A percentile compares a stretch with the other conserved stretches of the same genome.
Evolutionary conservation across 768 basidiomycete species (phyloP).

Genomic region (Mycena amicta): DNA sequence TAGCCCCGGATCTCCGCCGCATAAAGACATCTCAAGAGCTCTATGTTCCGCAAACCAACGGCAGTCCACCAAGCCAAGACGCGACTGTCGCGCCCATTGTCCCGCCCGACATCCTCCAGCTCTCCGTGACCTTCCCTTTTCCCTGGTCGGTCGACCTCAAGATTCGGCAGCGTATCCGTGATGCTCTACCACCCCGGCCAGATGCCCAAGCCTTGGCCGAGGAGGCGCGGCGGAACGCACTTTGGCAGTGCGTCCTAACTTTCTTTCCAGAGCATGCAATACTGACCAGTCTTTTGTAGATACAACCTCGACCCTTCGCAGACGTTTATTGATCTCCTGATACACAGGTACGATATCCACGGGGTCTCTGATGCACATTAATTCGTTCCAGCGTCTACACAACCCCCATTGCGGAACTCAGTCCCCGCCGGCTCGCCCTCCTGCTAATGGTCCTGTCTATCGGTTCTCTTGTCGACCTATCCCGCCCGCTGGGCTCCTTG

Average conservation of each 20-base stretch:
- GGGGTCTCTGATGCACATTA: too few relatives aligned
- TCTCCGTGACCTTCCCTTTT: constrained; percentile 71
- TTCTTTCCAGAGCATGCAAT: constrained; percentile 13
- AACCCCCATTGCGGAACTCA: constrained; percentile 58
- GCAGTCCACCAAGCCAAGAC: constrained; percentile 2
- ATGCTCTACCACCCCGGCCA: constrained; percentile 58
- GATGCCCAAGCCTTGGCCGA: constrained; percentile 64
- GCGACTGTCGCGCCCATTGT: constrained; percentile 35
- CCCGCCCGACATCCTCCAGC: constrained; percentile 51
- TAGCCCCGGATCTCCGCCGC: constrained; percentile 57
- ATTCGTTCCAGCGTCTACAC: constrained; percentile 72
- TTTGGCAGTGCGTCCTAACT: constrained; percentile 64
- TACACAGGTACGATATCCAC: too few relatives aligned
- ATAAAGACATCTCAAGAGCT: constrained; percentile 73
- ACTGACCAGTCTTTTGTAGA: constrained; percentile 35
- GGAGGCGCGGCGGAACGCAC: constrained; percentile 65
- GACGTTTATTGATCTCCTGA: constrained; percentile 67
- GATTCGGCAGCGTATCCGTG: constrained; percentile 64
- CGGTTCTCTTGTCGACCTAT: constrained; percentile 68
- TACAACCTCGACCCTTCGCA: constrained; percentile 72
- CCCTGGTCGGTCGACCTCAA: constrained; percentile 66
- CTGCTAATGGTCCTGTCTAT: constrained; percentile 75
- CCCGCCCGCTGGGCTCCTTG: constrained; percentile 54
- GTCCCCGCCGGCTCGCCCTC: constrained; percentile 67
- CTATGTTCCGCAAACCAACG: constrained; percentile 37